phyloP scores from a whole-genome alignment of 176 grass and related monocot species.

The Oryza meridionalis region DNA sequence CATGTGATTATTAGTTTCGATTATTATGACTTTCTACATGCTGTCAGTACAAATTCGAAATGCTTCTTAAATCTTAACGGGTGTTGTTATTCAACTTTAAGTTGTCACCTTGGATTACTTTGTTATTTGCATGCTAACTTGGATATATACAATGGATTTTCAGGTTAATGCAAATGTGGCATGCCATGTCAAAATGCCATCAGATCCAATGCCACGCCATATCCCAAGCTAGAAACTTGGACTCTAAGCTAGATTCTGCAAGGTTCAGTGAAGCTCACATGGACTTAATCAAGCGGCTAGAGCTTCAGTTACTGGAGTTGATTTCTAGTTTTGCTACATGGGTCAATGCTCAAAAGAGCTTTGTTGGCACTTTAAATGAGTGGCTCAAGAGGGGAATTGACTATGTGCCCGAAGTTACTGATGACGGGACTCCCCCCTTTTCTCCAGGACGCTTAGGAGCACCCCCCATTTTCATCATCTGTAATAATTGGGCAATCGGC shows the following conservation, averaged over 20 bases:
- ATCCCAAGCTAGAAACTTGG: constrained; percentile 53
- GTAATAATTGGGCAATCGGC: constrained; percentile 60
- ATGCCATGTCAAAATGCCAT: constrained; percentile 73
- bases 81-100: constrained; percentile 1
- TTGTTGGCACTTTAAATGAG: constrained; percentile 56
- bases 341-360: constrained; percentile 65
- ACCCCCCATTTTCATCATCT: constrained; percentile 66
- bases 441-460: constrained; percentile 75
- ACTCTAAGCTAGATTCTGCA: constrained; percentile 40
- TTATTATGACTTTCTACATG: background rate
- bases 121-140: background rate
- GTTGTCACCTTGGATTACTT: background rate
- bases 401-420: constrained; percentile 68
- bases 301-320: constrained; percentile 59
- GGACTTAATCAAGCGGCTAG: constrained; percentile 47
- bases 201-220: constrained; percentile 59
- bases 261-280: constrained; percentile 54
- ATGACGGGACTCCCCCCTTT: constrained; percentile 64
- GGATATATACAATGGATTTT: constrained; percentile 11
- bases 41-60: background rate
- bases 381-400: constrained; percentile 75
- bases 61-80: background rate
- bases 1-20: background rate
- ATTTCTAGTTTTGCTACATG: constrained; percentile 53
- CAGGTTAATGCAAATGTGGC: constrained; percentile 86